These are phyloP conservation scores for Aurantiochytrium sp. DNA, from an alignment of 108 stramenopile species.

Conservation along the genomic window DNA sequence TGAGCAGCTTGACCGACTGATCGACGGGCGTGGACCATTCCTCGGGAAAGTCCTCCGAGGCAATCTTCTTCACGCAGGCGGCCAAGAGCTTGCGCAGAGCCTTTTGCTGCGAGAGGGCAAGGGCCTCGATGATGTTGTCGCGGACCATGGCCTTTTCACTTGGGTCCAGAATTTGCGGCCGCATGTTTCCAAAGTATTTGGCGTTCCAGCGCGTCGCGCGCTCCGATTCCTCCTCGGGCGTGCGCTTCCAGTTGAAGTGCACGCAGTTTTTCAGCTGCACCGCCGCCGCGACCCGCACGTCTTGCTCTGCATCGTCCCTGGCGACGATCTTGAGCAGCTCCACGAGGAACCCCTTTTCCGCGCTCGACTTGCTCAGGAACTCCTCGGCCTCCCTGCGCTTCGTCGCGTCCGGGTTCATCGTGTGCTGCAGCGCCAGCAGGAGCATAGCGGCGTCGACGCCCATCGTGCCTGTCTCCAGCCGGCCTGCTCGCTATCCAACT, in stretches of 20 bases:
- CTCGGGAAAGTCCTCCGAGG: not conserved
- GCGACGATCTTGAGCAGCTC: not conserved
- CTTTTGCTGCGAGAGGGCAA: not conserved
- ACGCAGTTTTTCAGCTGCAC: not conserved
- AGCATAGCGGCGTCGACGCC: not conserved
- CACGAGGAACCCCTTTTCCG: not conserved
- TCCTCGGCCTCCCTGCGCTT: not conserved
- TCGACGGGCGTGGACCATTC: not conserved
- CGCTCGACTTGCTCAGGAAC: not conserved
- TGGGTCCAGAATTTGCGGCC: not conserved
- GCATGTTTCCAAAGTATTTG: not conserved
- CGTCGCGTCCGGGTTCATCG: not conserved
- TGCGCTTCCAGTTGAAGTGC: not conserved
- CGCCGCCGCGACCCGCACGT: not conserved
- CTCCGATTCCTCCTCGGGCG: not conserved
- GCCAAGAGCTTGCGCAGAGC: not conserved
- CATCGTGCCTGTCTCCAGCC: not conserved
- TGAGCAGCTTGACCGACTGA: not conserved
- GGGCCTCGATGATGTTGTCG: not conserved
- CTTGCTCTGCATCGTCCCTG: not conserved
- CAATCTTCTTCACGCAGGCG: not conserved
- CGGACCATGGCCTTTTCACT: not conserved
- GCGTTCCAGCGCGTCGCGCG: not conserved
- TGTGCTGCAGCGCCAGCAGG: not conserved
- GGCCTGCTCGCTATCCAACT: too few species aligned